A percentile compares a stretch with the other conserved stretches of the same genome.
phyloP scores from a whole-genome alignment of 23 red algal species.

The Chondrus crispus region DNA sequence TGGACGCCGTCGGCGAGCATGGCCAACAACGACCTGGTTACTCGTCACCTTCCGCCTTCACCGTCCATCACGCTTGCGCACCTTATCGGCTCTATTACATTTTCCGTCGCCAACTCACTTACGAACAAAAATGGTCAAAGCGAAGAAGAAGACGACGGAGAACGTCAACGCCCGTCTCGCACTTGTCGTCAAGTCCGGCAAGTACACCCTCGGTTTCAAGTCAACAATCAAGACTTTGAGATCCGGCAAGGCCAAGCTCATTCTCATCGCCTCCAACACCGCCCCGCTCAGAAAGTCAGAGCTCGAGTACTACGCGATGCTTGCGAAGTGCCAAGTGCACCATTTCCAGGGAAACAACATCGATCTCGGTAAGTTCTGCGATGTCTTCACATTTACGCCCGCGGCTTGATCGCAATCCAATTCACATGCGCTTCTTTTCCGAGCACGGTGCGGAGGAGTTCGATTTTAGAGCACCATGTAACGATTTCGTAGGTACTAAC shows the following conservation, averaged over 20 bases:
- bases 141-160: conserved; percentile 84
- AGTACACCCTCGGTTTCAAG: conserved; percentile 92
- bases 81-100: background rate
- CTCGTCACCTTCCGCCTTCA: too few species aligned
- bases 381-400: too few species aligned
- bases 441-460: too few species aligned
- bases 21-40: too few species aligned
- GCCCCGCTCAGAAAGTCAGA: conserved; percentile 81
- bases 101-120: background rate
- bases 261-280: conserved; percentile 88
- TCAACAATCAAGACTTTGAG: conserved; percentile 95
- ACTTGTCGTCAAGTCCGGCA: conserved; percentile 94
- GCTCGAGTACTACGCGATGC: conserved; percentile 99
- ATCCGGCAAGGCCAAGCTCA: conserved; percentile 94
- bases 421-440: too few species aligned
- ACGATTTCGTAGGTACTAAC: too few species aligned
- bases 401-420: too few species aligned
- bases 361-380: conserved; percentile 63
- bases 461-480: too few species aligned
- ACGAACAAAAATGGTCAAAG: conserved; percentile 68
- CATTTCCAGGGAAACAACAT: conserved; percentile 92
- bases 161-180: conserved; percentile 88
- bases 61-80: background rate
- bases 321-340: conserved; percentile 92
- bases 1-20: background rate